Evolutionary conservation across 2,329 filamentous ascomycete species (phyloP).

Genomic region (Rugonectria rugulosa): DNA sequence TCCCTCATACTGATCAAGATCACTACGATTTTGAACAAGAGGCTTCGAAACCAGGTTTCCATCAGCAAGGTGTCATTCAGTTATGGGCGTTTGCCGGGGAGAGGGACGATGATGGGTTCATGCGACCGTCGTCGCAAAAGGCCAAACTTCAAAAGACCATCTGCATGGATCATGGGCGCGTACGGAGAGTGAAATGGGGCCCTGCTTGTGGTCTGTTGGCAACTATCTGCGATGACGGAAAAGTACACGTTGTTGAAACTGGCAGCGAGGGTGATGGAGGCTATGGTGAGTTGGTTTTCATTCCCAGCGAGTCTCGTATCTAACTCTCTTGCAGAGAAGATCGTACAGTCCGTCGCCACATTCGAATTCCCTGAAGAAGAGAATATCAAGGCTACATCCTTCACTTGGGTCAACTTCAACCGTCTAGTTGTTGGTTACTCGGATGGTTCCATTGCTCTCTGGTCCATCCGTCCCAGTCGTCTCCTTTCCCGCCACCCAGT

Average conservation of each 20-base stretch:
- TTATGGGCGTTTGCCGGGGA: conserved; percentile 57
- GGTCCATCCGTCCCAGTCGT: conserved; percentile 60
- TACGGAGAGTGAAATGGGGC: conserved; percentile 61
- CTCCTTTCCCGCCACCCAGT: conserved; percentile 60
- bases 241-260: conserved; percentile 57
- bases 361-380: conserved; percentile 57
- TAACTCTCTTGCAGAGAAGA: conserved; percentile 49
- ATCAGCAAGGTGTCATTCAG: conserved; percentile 58
- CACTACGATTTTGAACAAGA: conserved; percentile 49
- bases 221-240: conserved; percentile 59
- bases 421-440: conserved; percentile 62
- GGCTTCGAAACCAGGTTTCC: conserved; percentile 46
- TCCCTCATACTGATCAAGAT: conserved; percentile 60
- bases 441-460: conserved; percentile 64
- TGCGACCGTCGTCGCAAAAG: conserved; percentile 42
- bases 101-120: conserved; percentile 39
- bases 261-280: conserved; percentile 40
- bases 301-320: conserved; percentile 15
- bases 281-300: conserved; percentile 48
- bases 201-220: conserved; percentile 57
- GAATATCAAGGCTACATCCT: conserved; percentile 57
- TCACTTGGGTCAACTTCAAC: conserved; percentile 64
- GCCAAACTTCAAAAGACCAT: conserved; percentile 54
- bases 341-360: conserved; percentile 53
- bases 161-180: conserved; percentile 60